Evolutionary conservation across 805 yeast species (phyloP).

Genomic region (Lipomyces lipofer): DNA sequence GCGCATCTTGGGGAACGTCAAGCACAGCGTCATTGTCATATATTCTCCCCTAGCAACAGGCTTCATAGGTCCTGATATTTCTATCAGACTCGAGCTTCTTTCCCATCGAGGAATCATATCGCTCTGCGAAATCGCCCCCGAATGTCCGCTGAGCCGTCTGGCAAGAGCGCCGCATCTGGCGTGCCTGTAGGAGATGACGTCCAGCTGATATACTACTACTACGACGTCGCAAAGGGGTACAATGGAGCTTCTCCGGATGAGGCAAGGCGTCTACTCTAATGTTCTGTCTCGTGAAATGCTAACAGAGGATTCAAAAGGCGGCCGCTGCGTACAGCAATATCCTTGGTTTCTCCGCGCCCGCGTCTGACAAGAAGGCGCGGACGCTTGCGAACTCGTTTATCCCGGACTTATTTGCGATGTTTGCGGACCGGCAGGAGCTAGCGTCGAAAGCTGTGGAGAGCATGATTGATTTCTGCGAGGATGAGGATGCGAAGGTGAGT

Average conservation of each 20-base stretch:
- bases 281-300: not conserved
- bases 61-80: too few relatives aligned
- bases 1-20: too few relatives aligned
- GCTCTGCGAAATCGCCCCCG: too few relatives aligned
- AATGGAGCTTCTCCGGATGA: slow-evolving; percentile 12
- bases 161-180: too few relatives aligned
- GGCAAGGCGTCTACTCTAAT: slow-evolving; percentile 12
- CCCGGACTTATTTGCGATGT: slow-evolving; percentile 18
- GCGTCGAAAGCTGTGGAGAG: slow-evolving; percentile 21
- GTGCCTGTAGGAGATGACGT: slow-evolving; percentile 13
- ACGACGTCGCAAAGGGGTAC: slow-evolving; percentile 22
- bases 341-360: slow-evolving; percentile 9
- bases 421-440: slow-evolving; percentile 8
- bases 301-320: too few relatives aligned
- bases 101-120: too few relatives aligned
- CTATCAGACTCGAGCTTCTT: too few relatives aligned
- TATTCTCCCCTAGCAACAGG: too few relatives aligned
- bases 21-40: too few relatives aligned
- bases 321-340: slow-evolving; percentile 17
- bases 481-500: slow-evolving; percentile 19
- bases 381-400: slow-evolving; percentile 24
- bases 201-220: slow-evolving; percentile 22
- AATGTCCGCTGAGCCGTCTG: too few relatives aligned
- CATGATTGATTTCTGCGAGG: slow-evolving; percentile 28
- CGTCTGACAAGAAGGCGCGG: slow-evolving; percentile 13